phyloP scores from a whole-genome alignment of 108 stramenopile genomes.

The Parietichytrium sp. region DNA sequence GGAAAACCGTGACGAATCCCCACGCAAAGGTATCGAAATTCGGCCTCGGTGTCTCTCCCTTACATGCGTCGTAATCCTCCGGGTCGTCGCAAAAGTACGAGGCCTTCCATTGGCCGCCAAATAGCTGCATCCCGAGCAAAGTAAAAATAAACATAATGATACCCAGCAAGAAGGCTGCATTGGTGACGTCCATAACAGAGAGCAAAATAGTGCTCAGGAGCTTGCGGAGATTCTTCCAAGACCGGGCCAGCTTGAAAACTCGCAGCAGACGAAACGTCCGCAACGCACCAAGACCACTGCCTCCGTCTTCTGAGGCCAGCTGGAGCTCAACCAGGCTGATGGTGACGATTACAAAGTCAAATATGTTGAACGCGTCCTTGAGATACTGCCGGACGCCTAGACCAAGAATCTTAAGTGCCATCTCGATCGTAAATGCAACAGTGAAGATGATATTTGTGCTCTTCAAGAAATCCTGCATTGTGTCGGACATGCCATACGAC shows the following conservation, averaged over 20 bases:
- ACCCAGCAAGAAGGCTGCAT: constrained; percentile 63
- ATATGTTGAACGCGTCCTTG: constrained; percentile 54
- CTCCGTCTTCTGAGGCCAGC: constrained; percentile 37
- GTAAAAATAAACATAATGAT: constrained; percentile 72
- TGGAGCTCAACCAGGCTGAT: constrained; percentile 62
- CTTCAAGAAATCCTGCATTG: constrained; percentile 45
- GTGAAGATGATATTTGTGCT: constrained; percentile 62
- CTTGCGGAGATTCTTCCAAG: constrained; percentile 64
- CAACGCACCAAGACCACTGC: constrained; percentile 60
- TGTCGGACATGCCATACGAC: constrained; percentile 59
- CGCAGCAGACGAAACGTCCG: constrained; percentile 69
- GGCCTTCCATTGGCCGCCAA: constrained; percentile 44
- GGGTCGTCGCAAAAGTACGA: constrained; percentile 35
- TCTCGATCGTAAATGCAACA: constrained; percentile 65
- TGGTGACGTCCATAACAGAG: constrained; percentile 64
- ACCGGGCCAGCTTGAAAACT: constrained; percentile 69
- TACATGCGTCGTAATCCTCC: not conserved
- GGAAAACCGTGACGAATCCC: constrained; percentile 56
- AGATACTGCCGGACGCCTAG: constrained; percentile 56
- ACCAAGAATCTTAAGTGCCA: constrained; percentile 53
- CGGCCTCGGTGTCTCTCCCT: constrained; percentile 42
- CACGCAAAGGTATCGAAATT: constrained; percentile 50
- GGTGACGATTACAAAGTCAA: constrained; percentile 68
- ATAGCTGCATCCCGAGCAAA: constrained; percentile 69
- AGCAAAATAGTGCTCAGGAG: constrained; percentile 60